phyloP scores from a whole-genome alignment of 768 basidiomycete genomes.

The Pisolithus tinctorius region DNA sequence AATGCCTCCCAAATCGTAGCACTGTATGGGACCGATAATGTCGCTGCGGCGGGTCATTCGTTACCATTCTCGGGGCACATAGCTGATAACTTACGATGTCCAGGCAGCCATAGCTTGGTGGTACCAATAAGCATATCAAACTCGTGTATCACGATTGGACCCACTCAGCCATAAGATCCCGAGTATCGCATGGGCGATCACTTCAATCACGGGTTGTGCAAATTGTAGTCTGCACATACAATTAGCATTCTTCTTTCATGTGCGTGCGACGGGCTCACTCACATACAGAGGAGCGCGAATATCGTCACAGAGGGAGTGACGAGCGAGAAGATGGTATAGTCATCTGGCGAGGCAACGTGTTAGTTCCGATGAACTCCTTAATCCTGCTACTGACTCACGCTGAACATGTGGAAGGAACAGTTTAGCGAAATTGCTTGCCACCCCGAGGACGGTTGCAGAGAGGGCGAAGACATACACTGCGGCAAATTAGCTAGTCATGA shows the following conservation, averaged over 20 bases:
- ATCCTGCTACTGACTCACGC: slow-evolving; percentile 36
- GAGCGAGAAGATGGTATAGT: slow-evolving; percentile 66
- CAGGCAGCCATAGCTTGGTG: slow-evolving; percentile 65
- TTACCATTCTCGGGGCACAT: not conserved
- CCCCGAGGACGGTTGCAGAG: slow-evolving; percentile 53
- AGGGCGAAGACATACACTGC: slow-evolving; percentile 34
- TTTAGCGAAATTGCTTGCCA: slow-evolving; percentile 59
- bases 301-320: slow-evolving; percentile 62
- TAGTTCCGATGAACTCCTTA: not conserved
- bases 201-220: slow-evolving; percentile 63
- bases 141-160: slow-evolving; percentile 10
- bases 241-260: not conserved
- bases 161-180: slow-evolving; percentile 65
- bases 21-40: slow-evolving; percentile 59
- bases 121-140: slow-evolving; percentile 5
- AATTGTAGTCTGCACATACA: slow-evolving; percentile 49
- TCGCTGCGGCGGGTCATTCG: slow-evolving; percentile 39
- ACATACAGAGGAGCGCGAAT: slow-evolving; percentile 56
- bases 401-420: slow-evolving; percentile 61
- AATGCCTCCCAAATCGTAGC: slow-evolving; percentile 42
- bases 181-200: slow-evolving; percentile 44
- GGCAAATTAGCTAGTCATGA: slow-evolving; percentile 6
- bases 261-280: slow-evolving; percentile 10
- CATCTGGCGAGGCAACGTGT: slow-evolving; percentile 35
- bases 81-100: slow-evolving; percentile 46